Base-by-base conservation (phyloP, 1,284 basidiomycete genomes). In the Flammula alnicola region DNA sequence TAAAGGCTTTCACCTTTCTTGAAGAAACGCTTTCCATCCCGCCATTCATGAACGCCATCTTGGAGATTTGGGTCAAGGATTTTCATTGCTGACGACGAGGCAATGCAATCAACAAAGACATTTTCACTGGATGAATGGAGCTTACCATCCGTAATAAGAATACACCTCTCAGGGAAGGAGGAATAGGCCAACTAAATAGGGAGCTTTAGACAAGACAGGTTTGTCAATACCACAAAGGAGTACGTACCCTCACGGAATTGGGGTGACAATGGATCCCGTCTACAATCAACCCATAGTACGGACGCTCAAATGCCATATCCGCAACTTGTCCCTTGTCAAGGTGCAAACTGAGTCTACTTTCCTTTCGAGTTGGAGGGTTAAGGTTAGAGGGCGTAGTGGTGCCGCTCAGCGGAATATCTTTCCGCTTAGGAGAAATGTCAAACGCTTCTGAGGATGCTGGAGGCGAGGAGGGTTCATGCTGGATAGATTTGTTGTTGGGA, bases 221-320 rank as follows among this genome's bases (percentile, higher is more conserved):
- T 23, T 37, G 36, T 38, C 36, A 17, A 41, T 5, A 38, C 25
- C 16, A 32, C 25, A 25, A 30, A n/a, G 14, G 39, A 40, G 32
- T 19, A 67, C 81, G 47, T 66, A 89, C 88, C 59, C 91, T 77
- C 45, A 95, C 90, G 37, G 90, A 91, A 68, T 93, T 92, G 3
- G 93, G 93, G 68, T 95, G 93, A 20, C 84, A 90, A 66, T 96
- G 93, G 49, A 93, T 84, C 0, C 93, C 93, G 64, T 96, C 93
- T 9, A 93, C 92, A 54, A 96, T 96, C 52, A 95, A 72, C 46
- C 90, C 92, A 63, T 91, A 96, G 70, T 84, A 94, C 14, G 93
- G 92, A 52, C 90, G 74, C 60, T 81, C 79, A 55, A 86, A 84
- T n/a, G 61, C 75, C 76, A 73, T 71, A 54, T 71, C 69, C 25